Base-by-base conservation (phyloP, 2,329 filamentous ascomycete species). In the Penicillium janthinellum region DNA sequence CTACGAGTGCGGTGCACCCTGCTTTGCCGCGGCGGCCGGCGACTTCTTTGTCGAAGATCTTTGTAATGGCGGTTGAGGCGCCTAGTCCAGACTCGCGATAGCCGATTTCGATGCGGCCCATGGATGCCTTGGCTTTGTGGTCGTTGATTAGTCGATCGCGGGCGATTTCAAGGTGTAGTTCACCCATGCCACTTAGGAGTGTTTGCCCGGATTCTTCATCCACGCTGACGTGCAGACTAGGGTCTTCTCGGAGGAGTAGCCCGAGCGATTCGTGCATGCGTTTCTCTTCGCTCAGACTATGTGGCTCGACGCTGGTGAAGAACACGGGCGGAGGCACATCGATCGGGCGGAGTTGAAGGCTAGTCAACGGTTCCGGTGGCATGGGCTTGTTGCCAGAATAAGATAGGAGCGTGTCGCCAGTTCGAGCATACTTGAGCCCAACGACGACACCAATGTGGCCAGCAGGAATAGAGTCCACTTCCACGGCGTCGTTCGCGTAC, bases 361-460 rank as follows among this genome's bases (percentile, higher is more conserved):
- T 88, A 52, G 88, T 87, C 51, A 96, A 79, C 0, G 86, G 84
- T 15, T 87, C 84, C 17, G 90, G 86, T 1, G 91, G 88, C 0
- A 85, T 84, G 6, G 84, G 84, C 71, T 86, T 87, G 45, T 83
- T 80, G 6, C 85, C 86, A 25, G 85, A 81, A 67, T 91, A 92
- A 1, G 89, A 87, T 37, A 98, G 85, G 15, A 99, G 78, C 0
- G 95, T 99, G 71, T 99, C 95, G 1, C 95, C 95, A 0, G 95
- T 99, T 39, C 95, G 85, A n/a, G 94, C 90, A 69, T 90, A 86
- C 73, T 96, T 97, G 17, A 98, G 84, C 0, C 94, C 95, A 14
- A 90, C 88, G 53, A 99, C 89, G 4, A 96, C 95, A 35, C 95
- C 95, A 61, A 99, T 99, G 72, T 98, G 93, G 0, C 95, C 95